Percentiles rank a stretch among this genome's conserved stretches.
phyloP scores from a whole-genome alignment of 352 stramenopile genomes.

The Pythium vanterpoolii region DNA sequence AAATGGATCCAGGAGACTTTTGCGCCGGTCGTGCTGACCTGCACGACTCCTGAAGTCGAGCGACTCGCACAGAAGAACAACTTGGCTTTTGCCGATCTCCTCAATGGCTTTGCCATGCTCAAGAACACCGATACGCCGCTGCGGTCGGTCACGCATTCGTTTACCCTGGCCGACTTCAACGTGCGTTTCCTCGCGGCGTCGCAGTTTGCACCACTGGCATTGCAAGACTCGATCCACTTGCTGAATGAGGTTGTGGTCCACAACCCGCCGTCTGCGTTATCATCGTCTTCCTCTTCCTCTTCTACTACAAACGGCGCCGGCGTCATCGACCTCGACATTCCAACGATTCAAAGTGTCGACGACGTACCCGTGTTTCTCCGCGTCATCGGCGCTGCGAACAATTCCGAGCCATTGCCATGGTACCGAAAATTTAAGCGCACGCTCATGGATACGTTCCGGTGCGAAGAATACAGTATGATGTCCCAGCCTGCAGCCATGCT shows the following conservation, averaged over 20 bases:
- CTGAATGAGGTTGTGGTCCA: conserved; percentile 64
- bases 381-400: conserved; percentile 42
- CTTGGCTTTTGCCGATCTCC: conserved; percentile 62
- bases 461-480: conserved; percentile 78
- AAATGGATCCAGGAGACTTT: conserved; percentile 77
- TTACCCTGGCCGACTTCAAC: conserved; percentile 62
- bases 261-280: conserved; percentile 33
- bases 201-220: conserved; percentile 44
- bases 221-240: conserved; percentile 50
- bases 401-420: conserved; percentile 65
- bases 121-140: conserved; percentile 62
- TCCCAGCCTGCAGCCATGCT: conserved; percentile 71
- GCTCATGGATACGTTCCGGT: conserved; percentile 81
- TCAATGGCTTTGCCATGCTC: conserved; percentile 72
- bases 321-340: conserved; percentile 60
- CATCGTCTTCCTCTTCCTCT: neutral
- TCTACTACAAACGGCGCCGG: conserved; percentile 11
- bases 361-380: conserved; percentile 70
- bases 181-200: conserved; percentile 66
- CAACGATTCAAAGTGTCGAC: conserved; percentile 44
- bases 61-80: conserved; percentile 82
- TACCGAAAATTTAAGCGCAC: conserved; percentile 75
- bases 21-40: conserved; percentile 76
- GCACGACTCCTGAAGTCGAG: conserved; percentile 70
- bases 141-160: conserved; percentile 68